A percentile compares a stretch with the other conserved stretches of the same genome.
Evolutionary conservation across 2,329 filamentous ascomycete species (phyloP).

Genomic region (Aphanocladium album): DNA sequence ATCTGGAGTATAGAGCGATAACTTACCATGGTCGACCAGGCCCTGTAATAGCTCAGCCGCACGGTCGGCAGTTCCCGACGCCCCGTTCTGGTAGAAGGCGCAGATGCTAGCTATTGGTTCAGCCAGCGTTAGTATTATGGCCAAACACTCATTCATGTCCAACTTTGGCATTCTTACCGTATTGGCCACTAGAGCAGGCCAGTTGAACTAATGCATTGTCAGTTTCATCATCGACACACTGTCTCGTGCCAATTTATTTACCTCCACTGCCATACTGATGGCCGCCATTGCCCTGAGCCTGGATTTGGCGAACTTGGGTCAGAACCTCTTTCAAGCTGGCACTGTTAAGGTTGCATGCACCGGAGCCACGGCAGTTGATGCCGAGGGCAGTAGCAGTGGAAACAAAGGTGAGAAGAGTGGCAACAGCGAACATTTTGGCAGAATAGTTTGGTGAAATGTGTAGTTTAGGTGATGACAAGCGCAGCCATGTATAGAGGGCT

Average conservation of each 20-base stretch:
- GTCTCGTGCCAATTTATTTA: not conserved
- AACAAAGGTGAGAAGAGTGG: conserved; percentile 8
- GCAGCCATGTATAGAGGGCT: not conserved
- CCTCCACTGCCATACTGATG: conserved; percentile 13
- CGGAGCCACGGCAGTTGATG: conserved; percentile 18
- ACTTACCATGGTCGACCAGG: conserved; percentile 14
- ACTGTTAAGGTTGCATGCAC: conserved; percentile 14
- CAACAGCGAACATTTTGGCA: conserved; percentile 1
- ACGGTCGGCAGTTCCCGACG: conserved; percentile 15
- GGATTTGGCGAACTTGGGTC: conserved; percentile 13
- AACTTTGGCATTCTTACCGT: not conserved
- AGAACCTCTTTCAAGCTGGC: conserved; percentile 13
- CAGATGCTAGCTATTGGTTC: conserved; percentile 12
- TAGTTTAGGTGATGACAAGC: not conserved
- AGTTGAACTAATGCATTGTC: conserved; percentile 13
- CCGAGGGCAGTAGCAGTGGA: conserved; percentile 13
- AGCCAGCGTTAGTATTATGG: not conserved
- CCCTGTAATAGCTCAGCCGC: conserved; percentile 14
- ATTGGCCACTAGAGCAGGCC: conserved; percentile 15
- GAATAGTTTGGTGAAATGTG: not conserved
- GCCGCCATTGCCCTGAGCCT: conserved; percentile 15
- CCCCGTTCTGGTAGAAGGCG: conserved; percentile 18
- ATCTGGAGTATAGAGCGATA: not conserved
- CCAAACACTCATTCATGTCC: not conserved
- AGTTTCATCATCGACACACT: not conserved